Evolutionary conservation across 768 basidiomycete genomes (phyloP), one percentile per base, ranked within the genome.

Genomic region (Podaxis sp.): DNA sequence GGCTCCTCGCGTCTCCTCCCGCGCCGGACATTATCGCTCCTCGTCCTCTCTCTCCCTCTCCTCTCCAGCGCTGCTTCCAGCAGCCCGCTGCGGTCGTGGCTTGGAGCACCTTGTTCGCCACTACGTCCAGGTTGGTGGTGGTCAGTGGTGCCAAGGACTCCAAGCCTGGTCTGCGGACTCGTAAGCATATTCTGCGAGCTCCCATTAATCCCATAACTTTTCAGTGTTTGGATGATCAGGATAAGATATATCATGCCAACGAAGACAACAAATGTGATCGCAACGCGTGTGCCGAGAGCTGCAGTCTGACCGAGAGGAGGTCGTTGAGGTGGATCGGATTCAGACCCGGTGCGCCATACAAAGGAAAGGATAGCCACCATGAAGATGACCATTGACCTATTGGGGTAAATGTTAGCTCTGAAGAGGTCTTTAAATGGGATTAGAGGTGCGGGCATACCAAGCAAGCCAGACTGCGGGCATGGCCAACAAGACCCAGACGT

Each of bases 391-490:
- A 91, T 86, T 0, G 90, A 85, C 85, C 85, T 86, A 19, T 46
- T 19, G n/a, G 19, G 33, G 8, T 33, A n/a, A 46, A 5, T 19
- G 19, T 46, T 15, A 46, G 19, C 19, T 33, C 19, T 15, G 15
- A 17, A 5, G 17, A 29, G n/a, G 4, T 8, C 43, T 15, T 17
- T 7, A 46, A 17, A 6, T 2, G 22, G 3, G 47, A 43, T 15
- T 11, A 29, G 13, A 24, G 19, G 15, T 6, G 33, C 9, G 33
- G 33, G 61, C 69, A 2, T 59, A 86, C 88, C 88, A 91, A 7
- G 88, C 81, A 61, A 90, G 82, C 85, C 88, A 91, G 9, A 90
- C 73, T 0, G 82, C 84, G 0, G 90, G 90, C 77, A 87, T 76
- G 5, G 75, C 74, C 2, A 76, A 64, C 1, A 76, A 58, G 5